Evolutionary conservation across 2,329 filamentous ascomycete species (phyloP), one percentile per base, ranked within the genome.

Genomic region (Tolypocladium pustulatum): DNA sequence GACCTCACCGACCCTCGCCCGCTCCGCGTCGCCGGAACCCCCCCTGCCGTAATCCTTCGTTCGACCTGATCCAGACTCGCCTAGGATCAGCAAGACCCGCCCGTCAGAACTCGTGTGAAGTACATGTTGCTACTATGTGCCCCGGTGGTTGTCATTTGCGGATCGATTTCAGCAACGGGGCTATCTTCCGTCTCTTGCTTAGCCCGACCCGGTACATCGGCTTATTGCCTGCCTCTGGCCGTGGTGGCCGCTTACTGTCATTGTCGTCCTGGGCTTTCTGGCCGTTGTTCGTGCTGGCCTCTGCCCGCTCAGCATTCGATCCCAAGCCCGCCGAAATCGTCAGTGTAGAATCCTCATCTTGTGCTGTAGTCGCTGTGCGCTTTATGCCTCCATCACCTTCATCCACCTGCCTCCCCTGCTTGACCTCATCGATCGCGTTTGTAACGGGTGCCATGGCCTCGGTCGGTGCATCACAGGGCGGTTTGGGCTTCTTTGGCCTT

Each of bases 151-250:
- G 37, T 65, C 61, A 69, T 65, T 80, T 81, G 58, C 73, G 75
- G 57, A 81, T 62, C 27, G 73, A 73, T 67, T 82, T 81, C 32
- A 82, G 69, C 57, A 82, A 66, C 34, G 80, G 78, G 40, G 79
- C 77, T 60, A 82, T 81, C 59, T 76, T 72, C 22, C 74, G 74
- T 64, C 68, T 73, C 66, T 75, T 81, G 69, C 79, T 82, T 62
- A 82, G 67, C 3, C 80, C 80, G 57, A 82, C 78, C 20, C 80
- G 73, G 61, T 78, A 80, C 20, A 74, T 62, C 20, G 77, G 77
- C 61, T 60, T 64, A 34, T 17, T 53, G 57, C 57, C 27, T 52
- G 59, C 32, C 46, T 61, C 60, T 55, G 22, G 25, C 41, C 40
- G 22, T 9, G 54, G 38, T 30, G 34, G 36, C 10, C 20, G 30